These are phyloP conservation scores for Gossypium bickii DNA, from an alignment of 345 rosid genomes.

Conservation along the genomic window DNA sequence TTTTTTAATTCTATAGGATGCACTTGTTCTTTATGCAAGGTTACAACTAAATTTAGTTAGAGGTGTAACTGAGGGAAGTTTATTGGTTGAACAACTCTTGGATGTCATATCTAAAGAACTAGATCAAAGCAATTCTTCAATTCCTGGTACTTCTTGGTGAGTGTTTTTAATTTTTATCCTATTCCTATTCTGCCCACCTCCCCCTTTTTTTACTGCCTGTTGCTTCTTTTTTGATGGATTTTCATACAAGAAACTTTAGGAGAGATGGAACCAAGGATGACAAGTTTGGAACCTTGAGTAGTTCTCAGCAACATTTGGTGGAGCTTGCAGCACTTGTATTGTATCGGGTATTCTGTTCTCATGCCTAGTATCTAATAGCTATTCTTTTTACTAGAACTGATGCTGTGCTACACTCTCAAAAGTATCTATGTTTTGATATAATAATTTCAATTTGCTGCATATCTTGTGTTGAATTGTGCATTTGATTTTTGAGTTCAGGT, in stretches of 20 bases:
- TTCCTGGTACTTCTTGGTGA: slow-evolving; percentile 47
- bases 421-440: neutral
- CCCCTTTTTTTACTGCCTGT: slow-evolving; percentile 5
- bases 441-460: neutral
- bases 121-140: slow-evolving; percentile 60
- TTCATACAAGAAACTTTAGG: slow-evolving; percentile 37
- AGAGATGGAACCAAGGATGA: slow-evolving; percentile 72
- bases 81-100: slow-evolving; percentile 68
- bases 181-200: neutral
- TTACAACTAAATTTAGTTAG: slow-evolving; percentile 67
- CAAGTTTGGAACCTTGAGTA: slow-evolving; percentile 56
- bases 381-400: slow-evolving; percentile 6
- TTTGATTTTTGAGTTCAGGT: slow-evolving; percentile 9
- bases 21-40: slow-evolving; percentile 64
- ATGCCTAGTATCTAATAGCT: neutral
- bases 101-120: slow-evolving; percentile 78
- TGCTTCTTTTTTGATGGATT: slow-evolving; percentile 19
- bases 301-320: slow-evolving; percentile 58
- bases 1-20: slow-evolving; percentile 49
- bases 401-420: slow-evolving; percentile 4
- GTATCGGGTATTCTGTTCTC: slow-evolving; percentile 51
- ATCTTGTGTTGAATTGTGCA: neutral
- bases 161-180: slow-evolving; percentile 25
- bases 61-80: slow-evolving; percentile 46
- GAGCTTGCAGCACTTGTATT: slow-evolving; percentile 75